Evolutionary conservation across 2,329 filamentous ascomycete species (phyloP).

Genomic region (Xylogone sp.): DNA sequence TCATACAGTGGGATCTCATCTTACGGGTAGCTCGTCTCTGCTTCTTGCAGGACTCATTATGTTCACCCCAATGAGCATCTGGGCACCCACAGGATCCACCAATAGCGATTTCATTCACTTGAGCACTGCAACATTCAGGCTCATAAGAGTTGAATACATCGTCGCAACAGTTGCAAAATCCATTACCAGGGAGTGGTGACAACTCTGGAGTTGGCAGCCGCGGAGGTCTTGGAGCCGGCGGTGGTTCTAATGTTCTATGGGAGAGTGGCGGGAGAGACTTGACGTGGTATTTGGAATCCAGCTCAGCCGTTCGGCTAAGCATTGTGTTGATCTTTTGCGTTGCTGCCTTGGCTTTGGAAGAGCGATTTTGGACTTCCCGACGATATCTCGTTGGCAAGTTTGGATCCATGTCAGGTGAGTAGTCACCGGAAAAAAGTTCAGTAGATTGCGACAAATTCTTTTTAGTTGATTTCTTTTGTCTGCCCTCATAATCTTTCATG

Average conservation of each 20-base stretch:
- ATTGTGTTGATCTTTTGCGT: neutral
- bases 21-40: constrained; percentile 5
- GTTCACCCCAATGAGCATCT: neutral
- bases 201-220: constrained; percentile 22
- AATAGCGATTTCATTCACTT: neutral
- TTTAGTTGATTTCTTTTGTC: neutral
- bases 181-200: constrained; percentile 8
- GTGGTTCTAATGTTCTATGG: constrained; percentile 8
- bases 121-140: neutral
- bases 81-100: neutral
- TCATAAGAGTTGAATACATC: neutral
- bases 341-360: neutral
- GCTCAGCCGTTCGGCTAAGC: neutral
- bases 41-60: neutral
- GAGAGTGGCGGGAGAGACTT: constrained; percentile 1
- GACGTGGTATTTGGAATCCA: neutral
- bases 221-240: constrained; percentile 18
- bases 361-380: neutral
- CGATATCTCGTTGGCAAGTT: neutral
- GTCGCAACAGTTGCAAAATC: constrained; percentile 11
- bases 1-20: constrained; percentile 13
- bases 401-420: neutral
- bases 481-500: neutral
- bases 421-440: constrained; percentile 5
- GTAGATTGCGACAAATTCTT: neutral